Base-by-base conservation (phyloP, 2,329 filamentous ascomycete species). In the Epichloe hybrida region DNA sequence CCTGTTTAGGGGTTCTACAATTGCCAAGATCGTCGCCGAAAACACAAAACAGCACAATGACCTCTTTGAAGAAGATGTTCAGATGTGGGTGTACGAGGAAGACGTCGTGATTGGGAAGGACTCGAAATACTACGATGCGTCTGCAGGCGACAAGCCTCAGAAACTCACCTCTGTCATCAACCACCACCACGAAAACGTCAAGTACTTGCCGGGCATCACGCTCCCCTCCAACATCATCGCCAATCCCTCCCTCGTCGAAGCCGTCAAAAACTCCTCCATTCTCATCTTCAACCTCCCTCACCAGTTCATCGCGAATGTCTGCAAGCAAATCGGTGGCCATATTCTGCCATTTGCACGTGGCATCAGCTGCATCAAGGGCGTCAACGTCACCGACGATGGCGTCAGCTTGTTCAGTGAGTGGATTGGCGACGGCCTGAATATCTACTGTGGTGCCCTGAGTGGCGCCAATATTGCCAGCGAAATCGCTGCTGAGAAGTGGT, bases 61-160 rank as follows among this genome's bases (percentile, higher is more conserved):
- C 34, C 64, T 96, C 43, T 98, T 97, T 65, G 87, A 97, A 63
- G 74, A 84, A 65, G 75, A 88, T 55, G 89, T 98, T 49, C 88
- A 95, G 70, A 97, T 98, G 93, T 98, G 93, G 93, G 94, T 98
- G 62, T 96, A 82, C 65, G 93, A 98, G 70, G 93, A 98, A 69
- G 80, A 95, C 23, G 83, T 95, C 56, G 78, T 79, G 50, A 74
- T 95, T 41, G 71, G 86, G 12, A 76, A 83, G 60, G 75, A 77
- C 56, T 91, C 86, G 46, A 81, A 80, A 58, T 77, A 88, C 70
- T 89, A 88, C 74, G 76, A 86, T 60, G 62, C 77, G 20, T 69
- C 75, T 52, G 74, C 77, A 38, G 77, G 78, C 62, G 76, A 80
- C 55, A 74, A 80, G 56, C 80, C 84, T 3, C 86, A 93, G 67